phyloP scores from a whole-genome alignment of 2,329 filamentous ascomycete species.

The Aureobasidium sp. region DNA sequence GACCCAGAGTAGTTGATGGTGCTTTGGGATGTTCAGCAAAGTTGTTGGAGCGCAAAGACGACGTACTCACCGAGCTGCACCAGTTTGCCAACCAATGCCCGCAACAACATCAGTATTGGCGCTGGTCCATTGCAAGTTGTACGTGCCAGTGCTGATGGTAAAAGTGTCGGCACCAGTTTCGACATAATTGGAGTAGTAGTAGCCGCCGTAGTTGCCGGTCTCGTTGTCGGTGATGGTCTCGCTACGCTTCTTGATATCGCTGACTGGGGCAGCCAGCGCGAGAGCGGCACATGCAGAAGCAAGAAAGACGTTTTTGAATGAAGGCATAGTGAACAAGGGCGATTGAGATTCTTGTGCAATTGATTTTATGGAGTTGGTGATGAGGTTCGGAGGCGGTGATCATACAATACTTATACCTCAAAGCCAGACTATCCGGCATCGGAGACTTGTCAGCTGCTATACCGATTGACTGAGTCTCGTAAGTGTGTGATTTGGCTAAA shows the following conservation, averaged over 20 bases:
- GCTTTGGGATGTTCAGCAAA: slow-evolving; percentile 25
- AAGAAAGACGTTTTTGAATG: neutral
- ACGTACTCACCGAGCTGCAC: slow-evolving; percentile 39
- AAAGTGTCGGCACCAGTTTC: slow-evolving; percentile 15
- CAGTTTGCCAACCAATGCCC: slow-evolving; percentile 54
- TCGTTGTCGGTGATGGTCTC: slow-evolving; percentile 13
- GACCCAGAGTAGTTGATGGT: slow-evolving; percentile 45
- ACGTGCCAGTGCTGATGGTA: slow-evolving; percentile 14
- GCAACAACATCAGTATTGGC: slow-evolving; percentile 36
- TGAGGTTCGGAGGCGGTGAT: too few relatives aligned
- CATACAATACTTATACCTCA: neutral
- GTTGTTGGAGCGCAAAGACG: too few relatives aligned
- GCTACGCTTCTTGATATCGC: slow-evolving; percentile 3
- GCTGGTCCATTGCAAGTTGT: slow-evolving; percentile 15
- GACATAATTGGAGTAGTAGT: slow-evolving; percentile 18
- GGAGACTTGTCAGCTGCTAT: neutral
- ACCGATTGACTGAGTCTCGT: neutral
- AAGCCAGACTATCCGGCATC: too few relatives aligned
- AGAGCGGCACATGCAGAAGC: neutral
- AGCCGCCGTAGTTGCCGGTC: slow-evolving; percentile 15
- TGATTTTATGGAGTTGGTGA: neutral
- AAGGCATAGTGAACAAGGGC: neutral
- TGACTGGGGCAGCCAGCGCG: neutral
- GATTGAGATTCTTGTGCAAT: neutral
- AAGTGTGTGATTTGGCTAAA: neutral